A percentile compares a stretch with the other conserved stretches of the same genome.
Conservation (phyloP, 768 basidiomycete species). For the Rubroboletus satanas region DNA sequence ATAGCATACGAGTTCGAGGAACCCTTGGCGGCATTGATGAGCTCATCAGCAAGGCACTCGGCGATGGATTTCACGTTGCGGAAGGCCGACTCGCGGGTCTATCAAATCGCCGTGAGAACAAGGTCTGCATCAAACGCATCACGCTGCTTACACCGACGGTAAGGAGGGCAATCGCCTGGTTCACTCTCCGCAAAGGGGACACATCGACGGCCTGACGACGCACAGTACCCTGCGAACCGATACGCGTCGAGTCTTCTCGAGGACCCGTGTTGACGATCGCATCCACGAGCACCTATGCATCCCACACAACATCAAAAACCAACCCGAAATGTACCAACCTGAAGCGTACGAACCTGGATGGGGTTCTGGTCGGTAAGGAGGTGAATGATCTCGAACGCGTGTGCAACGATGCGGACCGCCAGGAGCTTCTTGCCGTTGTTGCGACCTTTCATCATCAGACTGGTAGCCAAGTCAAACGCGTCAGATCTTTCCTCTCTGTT, state of each 20-base stretch:
- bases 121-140: background rate
- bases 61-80: conserved; percentile 99
- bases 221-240: conserved; percentile 99
- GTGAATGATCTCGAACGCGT: conserved; percentile 99
- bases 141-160: conserved; percentile 81
- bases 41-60: conserved; percentile 98
- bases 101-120: conserved; percentile 6
- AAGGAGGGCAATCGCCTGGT: conserved; percentile 93
- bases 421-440: conserved; percentile 99
- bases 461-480: conserved; percentile 27
- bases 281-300: conserved; percentile 80
- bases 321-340: no score
- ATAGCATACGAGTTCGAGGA: conserved; percentile 99
- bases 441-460: conserved; percentile 99
- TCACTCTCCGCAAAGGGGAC: conserved; percentile 95
- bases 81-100: conserved; percentile 99
- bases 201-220: conserved; percentile 99
- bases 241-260: conserved; percentile 99
- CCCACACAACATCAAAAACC: background rate
- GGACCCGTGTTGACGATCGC: conserved; percentile 99
- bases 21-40: conserved; percentile 99
- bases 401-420: conserved; percentile 97
- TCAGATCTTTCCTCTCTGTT: conserved; percentile 2
- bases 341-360: conserved; percentile 69
- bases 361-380: conserved; percentile 99